These are phyloP conservation scores for Hymenochaete sp. DNA, from an alignment of 1,284 basidiomycete genomes.

Conservation along the genomic window DNA sequence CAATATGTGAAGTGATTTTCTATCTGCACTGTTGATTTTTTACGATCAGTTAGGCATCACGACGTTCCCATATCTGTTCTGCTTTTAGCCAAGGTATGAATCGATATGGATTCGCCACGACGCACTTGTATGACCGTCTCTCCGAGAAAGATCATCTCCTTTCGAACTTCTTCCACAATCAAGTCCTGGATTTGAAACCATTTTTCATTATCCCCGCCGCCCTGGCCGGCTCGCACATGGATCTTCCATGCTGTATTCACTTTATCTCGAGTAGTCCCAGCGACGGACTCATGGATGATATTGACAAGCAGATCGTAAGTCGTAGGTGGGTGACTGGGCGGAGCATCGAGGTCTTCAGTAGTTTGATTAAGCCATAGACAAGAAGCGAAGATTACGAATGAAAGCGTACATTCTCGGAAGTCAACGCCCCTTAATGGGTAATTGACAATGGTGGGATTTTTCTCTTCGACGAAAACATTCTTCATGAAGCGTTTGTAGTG, in stretches of 20 bases:
- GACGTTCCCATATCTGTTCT: conserved; percentile 62
- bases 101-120: not conserved
- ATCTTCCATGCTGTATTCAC: conserved; percentile 88
- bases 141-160: conserved; percentile 97
- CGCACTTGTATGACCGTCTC: conserved; percentile 89
- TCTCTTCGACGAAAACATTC: conserved; percentile 96
- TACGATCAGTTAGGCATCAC: conserved; percentile 25
- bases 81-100: conserved; percentile 1
- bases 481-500: conserved; percentile 98
- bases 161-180: conserved; percentile 89
- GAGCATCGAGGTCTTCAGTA: conserved; percentile 65
- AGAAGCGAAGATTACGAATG: conserved; percentile 17
- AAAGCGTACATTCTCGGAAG: conserved; percentile 73
- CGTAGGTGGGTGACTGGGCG: conserved; percentile 49
- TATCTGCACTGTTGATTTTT: conserved; percentile 17
- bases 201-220: conserved; percentile 78
- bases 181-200: conserved; percentile 98
- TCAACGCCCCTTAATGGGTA: conserved; percentile 92
- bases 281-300: conserved; percentile 89
- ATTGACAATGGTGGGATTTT: conserved; percentile 98
- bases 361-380: conserved; percentile 18
- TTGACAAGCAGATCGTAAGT: conserved; percentile 95
- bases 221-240: conserved; percentile 72
- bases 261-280: conserved; percentile 87
- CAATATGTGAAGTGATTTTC: conserved; percentile 4